These are phyloP conservation scores for Kwoniella mangroviensis DNA, from an alignment of 768 basidiomycete species.

Conservation along the genomic window DNA sequence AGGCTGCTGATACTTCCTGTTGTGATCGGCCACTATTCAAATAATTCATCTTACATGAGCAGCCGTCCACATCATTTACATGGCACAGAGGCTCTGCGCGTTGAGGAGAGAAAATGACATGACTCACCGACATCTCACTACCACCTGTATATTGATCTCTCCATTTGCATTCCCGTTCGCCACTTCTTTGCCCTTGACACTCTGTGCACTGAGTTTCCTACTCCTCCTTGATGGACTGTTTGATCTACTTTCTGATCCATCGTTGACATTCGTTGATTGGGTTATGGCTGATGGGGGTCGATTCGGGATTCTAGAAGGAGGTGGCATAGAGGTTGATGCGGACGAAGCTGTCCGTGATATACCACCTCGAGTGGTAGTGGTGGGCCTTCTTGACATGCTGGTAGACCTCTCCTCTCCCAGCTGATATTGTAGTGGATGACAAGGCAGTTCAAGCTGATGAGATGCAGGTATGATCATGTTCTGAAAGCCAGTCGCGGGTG, in stretches of 20 bases:
- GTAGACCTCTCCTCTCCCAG: background rate
- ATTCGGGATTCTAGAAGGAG: slow-evolving; percentile 42
- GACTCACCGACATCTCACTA: slow-evolving; percentile 78
- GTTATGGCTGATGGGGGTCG: slow-evolving; percentile 42
- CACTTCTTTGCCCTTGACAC: slow-evolving; percentile 20
- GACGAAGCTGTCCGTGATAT: slow-evolving; percentile 39
- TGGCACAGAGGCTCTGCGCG: background rate
- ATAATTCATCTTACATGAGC: background rate
- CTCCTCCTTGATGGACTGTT: slow-evolving; percentile 29
- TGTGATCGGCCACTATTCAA: slow-evolving; percentile 67
- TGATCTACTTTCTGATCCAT: slow-evolving; percentile 15
- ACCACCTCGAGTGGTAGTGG: slow-evolving; percentile 21
- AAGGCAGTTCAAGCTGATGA: background rate
- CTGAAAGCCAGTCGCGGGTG: slow-evolving; percentile 42
- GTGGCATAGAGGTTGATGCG: slow-evolving; percentile 48
- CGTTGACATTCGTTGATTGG: slow-evolving; percentile 24
- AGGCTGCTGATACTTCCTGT: slow-evolving; percentile 80
- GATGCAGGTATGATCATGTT: background rate
- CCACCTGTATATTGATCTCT: slow-evolving; percentile 90
- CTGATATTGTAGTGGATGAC: background rate
- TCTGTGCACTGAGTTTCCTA: slow-evolving; percentile 19
- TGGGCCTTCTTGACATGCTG: slow-evolving; percentile 46
- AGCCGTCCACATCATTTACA: background rate
- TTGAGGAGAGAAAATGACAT: no score
- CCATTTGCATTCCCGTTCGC: slow-evolving; percentile 54